Base-by-base conservation (phyloP, 345 rosid genomes). In the Citrus glauca region DNA sequence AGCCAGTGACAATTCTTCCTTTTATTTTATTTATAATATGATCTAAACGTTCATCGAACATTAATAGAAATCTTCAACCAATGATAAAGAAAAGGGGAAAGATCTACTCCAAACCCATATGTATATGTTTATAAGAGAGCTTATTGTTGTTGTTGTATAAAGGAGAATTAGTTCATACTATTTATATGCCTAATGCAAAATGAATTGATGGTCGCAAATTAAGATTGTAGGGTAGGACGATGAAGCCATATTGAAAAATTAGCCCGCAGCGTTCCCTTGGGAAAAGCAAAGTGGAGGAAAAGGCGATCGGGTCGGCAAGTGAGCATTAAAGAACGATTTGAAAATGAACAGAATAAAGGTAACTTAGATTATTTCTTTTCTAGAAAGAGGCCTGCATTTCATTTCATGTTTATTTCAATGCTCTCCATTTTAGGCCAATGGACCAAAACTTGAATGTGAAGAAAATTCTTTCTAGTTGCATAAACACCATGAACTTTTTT, bases 311-410 rank as follows among this genome's bases (percentile, higher is more conserved):
- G 0, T 6, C 11, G 66, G 32, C 33, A 57, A 33, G 40, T 4
- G 77, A 37, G 37, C 68, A 37, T 35, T 24, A 38, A 73, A 28
- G 65, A 72, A 65, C 9, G 33, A 70, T 70, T 70, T n/a, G 13
- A 38, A 77, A 69, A 45, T 70, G 25, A 24, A 62, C 32, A 69
- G 27, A 70, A 78, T 59, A 77, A 77, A 77, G 48, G 28, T n/a
- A 13, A 5, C 56, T 66, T 11, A 6, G 45, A 69, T 69, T 8
- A 38, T 2, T 45, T 61, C 57, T 69, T 40, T 57, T 72, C 10
- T 35, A n/a, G 0, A n/a, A 6, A 72, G 33, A n/a, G 17, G 17
- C 37, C 37, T 6, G 37, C 50, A 42, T 42, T 45, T 13, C 50
- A 45, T 45, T 45, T 45, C 50, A 0, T 11, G 50, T 45, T 45